These are phyloP conservation scores for Ophiocordyceps camponoti-saundersi DNA, from an alignment of 2,329 filamentous ascomycete species.

Conservation along the genomic window DNA sequence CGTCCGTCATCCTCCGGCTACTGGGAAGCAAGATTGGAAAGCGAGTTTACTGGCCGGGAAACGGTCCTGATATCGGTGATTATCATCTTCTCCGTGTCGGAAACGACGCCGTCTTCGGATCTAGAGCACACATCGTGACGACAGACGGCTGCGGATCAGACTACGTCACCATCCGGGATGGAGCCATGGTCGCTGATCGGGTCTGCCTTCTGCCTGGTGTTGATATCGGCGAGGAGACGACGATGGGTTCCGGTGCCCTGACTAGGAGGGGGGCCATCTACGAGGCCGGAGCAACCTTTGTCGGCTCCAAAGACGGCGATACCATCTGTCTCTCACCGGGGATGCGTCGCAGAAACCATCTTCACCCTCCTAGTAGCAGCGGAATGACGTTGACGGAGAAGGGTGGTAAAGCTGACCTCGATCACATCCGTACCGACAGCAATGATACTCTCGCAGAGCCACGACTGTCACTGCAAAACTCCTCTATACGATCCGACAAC, in stretches of 20 bases:
- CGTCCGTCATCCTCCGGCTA: conserved; percentile 28
- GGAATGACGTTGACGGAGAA: not conserved
- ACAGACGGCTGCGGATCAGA: conserved; percentile 32
- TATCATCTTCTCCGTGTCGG: conserved; percentile 38
- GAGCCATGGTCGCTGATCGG: conserved; percentile 39
- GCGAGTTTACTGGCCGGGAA: conserved; percentile 39
- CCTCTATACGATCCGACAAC: not conserved
- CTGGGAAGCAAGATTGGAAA: conserved; percentile 33
- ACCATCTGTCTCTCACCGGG: conserved; percentile 7
- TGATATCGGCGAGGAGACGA: conserved; percentile 26
- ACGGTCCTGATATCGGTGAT: conserved; percentile 33
- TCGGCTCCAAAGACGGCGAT: conserved; percentile 34
- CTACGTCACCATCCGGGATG: conserved; percentile 25
- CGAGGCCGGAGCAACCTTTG: conserved; percentile 26
- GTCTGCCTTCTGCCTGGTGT: conserved; percentile 34
- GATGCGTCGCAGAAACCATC: not conserved
- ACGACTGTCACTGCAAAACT: not conserved
- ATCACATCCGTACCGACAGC: too few species aligned
- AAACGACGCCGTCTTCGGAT: conserved; percentile 40
- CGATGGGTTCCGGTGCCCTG: conserved; percentile 35
- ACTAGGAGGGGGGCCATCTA: conserved; percentile 27
- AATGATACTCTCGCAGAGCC: too few species aligned
- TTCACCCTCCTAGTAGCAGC: too few species aligned
- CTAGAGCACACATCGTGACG: conserved; percentile 32
- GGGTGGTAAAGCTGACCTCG: not conserved